Percentiles rank a stretch among this genome's conserved stretches.
phyloP scores from a whole-genome alignment of 2,329 filamentous ascomycete species.

The Trichoderma aggressivum region DNA sequence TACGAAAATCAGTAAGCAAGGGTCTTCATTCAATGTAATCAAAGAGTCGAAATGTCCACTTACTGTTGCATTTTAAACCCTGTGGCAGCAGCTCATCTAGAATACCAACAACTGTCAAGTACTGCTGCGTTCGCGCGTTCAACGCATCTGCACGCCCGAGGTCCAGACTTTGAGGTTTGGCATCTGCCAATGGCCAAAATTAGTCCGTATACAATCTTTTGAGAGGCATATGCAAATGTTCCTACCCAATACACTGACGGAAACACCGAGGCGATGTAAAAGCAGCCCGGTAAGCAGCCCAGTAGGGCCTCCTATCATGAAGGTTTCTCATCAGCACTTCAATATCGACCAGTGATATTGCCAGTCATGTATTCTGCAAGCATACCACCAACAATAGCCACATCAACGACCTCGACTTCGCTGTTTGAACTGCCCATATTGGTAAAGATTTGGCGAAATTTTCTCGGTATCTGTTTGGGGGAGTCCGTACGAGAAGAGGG shows the following conservation, averaged over 20 bases:
- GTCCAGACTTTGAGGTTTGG: conserved; percentile 37
- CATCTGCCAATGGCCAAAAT: conserved; percentile 29
- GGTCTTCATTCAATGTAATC: neutral
- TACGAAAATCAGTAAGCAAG: conserved; percentile 22
- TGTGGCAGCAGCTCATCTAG: conserved; percentile 40
- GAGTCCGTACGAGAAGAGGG: neutral
- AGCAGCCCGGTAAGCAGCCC: conserved; percentile 45
- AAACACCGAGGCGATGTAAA: conserved; percentile 40
- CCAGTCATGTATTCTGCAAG: neutral
- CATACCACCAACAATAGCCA: conserved; percentile 38
- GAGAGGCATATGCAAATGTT: neutral
- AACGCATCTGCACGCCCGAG: conserved; percentile 47
- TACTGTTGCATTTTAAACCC: conserved; percentile 50
- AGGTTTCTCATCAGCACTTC: neutral
- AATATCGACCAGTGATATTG: neutral
- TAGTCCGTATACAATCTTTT: neutral
- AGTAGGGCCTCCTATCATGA: conserved; percentile 30
- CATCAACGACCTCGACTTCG: conserved; percentile 29
- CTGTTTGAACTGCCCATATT: neutral
- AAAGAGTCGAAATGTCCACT: conserved; percentile 18
- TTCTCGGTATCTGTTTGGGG: neutral
- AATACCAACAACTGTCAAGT: conserved; percentile 43
- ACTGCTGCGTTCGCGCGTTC: conserved; percentile 48
- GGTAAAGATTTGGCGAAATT: neutral
- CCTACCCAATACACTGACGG: conserved; percentile 38